Base-by-base conservation (phyloP, 441 rosid species). In the Viola pubescens region DNA sequence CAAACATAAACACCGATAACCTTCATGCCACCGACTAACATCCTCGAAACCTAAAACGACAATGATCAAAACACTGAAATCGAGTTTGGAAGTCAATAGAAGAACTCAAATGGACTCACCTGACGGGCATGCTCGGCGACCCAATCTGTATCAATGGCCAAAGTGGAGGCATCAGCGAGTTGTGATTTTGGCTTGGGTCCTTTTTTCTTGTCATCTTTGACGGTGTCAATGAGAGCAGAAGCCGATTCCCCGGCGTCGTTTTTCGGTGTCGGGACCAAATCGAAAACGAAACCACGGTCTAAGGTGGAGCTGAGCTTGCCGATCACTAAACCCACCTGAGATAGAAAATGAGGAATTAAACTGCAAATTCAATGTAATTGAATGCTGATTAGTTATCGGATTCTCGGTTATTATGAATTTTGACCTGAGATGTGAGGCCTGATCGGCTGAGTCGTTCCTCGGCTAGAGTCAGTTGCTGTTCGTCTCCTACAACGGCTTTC, bases 41-140 rank as follows among this genome's bases (percentile, higher is more conserved):
- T 85, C 71, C 96, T 81, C 6, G 95, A 85, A 48, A 88, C 95
- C 95, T 91, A 67, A 55, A 62, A 69, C 46, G 56, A 16, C 9
- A 48, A 11, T 5, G 4, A n/a, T 19, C 7, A 13, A 11, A 11
- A 6, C 9, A 46, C 34, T 26, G 34, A 46, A 46, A 3, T 4
- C 4, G n/a, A 46, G n/a, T 9, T 1, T 43, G 46, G 11, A 44
- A 2, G 7, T 5, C 38, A 51, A n/a, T 26, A 9, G 26, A 40
- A 41, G 38, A 46, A 40, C 37, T 46, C 9, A n/a, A 48, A 59
- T 5, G 26, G 51, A 91, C 8, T 9, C 10, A 46, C 96, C 86
- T 91, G 95, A 38, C 89, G 83, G 26, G 96, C 91, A 59, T 91
- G 98, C 72, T 91, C 96, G 0, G 95, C 85, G 2, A 88, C 83